A percentile compares a stretch with the other conserved stretches of the same genome.
Evolutionary conservation across 768 basidiomycete genomes (phyloP).

Genomic region (Gymnopilus junonius): DNA sequence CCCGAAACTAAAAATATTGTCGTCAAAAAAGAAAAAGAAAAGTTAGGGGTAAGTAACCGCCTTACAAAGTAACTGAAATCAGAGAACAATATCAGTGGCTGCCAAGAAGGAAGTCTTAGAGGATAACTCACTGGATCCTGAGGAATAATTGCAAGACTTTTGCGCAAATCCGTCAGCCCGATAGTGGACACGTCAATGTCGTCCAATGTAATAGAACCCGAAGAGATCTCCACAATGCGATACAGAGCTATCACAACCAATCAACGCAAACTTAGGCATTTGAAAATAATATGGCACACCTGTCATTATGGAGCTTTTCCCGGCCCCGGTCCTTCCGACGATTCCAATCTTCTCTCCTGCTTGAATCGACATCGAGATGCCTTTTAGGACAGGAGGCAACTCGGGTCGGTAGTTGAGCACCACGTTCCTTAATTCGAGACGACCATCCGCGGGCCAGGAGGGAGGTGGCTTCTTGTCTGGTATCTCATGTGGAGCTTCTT

Average conservation of each 20-base stretch:
- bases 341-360: slow-evolving; percentile 73
- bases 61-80: slow-evolving; percentile 51
- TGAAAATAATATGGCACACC: slow-evolving; percentile 33
- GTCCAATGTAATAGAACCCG: slow-evolving; percentile 80
- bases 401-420: slow-evolving; percentile 85
- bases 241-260: slow-evolving; percentile 58
- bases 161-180: slow-evolving; percentile 75
- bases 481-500: slow-evolving; percentile 76
- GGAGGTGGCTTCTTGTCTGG: slow-evolving; percentile 60
- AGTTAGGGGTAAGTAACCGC: neutral
- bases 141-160: slow-evolving; percentile 76
- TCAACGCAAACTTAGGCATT: neutral
- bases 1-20: slow-evolving; percentile 60
- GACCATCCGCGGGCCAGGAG: slow-evolving; percentile 78
- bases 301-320: slow-evolving; percentile 91
- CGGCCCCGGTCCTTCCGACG: slow-evolving; percentile 68
- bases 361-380: slow-evolving; percentile 68
- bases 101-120: neutral
- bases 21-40: neutral
- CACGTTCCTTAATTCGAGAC: slow-evolving; percentile 75
- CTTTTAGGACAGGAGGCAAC: slow-evolving; percentile 87
- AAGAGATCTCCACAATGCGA: slow-evolving; percentile 79
- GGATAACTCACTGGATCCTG: slow-evolving; percentile 70
- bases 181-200: slow-evolving; percentile 83
- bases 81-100: slow-evolving; percentile 12